These are phyloP conservation scores for Candida tetrigidarum DNA, from an alignment of 1,139 yeast species.

Conservation along the genomic window DNA sequence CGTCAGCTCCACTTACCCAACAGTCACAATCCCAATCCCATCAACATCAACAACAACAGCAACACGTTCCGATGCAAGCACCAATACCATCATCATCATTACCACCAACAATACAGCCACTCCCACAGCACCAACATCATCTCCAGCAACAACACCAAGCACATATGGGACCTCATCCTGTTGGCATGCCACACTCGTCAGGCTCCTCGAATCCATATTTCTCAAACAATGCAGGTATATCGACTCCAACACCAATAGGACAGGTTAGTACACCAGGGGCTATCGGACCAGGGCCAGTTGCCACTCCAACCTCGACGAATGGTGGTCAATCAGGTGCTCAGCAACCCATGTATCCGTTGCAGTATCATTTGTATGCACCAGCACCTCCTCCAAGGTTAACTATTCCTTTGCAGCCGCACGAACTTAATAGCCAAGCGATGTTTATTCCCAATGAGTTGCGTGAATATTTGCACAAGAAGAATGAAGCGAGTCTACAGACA, in stretches of 20 bases:
- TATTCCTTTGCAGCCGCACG: slow-evolving; percentile 66
- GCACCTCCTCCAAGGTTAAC: slow-evolving; percentile 76
- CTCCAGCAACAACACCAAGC: slow-evolving; percentile 3
- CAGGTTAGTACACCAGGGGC: not conserved
- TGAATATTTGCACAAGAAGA: slow-evolving; percentile 70
- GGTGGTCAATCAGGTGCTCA: slow-evolving; percentile 4
- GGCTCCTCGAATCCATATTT: slow-evolving; percentile 4
- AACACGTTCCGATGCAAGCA: not conserved
- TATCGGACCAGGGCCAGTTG: slow-evolving; percentile 1
- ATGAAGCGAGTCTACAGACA: slow-evolving; percentile 80
- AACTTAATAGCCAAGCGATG: slow-evolving; percentile 67
- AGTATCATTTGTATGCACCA: slow-evolving; percentile 91
- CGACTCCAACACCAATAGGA: slow-evolving; percentile 3
- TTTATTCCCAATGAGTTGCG: slow-evolving; percentile 77
- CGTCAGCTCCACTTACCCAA: slow-evolving; percentile 6
- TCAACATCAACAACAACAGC: slow-evolving; percentile 8
- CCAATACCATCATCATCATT: slow-evolving; percentile 4
- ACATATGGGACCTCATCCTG: not conserved
- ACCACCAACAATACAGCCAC: slow-evolving; percentile 4
- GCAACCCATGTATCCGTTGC: slow-evolving; percentile 58
- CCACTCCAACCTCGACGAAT: slow-evolving; percentile 10
- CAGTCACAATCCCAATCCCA: too few relatives aligned
- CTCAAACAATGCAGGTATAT: slow-evolving; percentile 1
- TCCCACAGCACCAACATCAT: too few relatives aligned
- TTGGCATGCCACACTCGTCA: slow-evolving; percentile 1